Base-by-base conservation (phyloP, 768 basidiomycete genomes). In the Coprinopsis marcescibilis region DNA sequence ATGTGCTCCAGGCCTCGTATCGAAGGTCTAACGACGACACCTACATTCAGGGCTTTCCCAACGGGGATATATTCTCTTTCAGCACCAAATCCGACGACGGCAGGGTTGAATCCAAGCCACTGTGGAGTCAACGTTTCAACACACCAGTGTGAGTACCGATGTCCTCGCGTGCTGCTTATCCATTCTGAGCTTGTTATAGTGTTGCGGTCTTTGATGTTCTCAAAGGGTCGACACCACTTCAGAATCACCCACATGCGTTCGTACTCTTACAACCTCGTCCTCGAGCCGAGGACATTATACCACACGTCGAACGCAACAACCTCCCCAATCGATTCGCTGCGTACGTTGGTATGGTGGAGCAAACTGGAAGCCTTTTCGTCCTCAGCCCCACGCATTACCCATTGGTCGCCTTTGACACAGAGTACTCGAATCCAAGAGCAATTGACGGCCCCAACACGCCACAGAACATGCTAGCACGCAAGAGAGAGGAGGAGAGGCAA, bases 261-360 rank as follows among this genome's bases (percentile, higher is more conserved):
- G 83, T 90, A 6, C 79, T 97, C 10, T 80, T 92, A 12, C 94
- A 97, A 60, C 93, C 94, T 11, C 83, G 79, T 1, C 84, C 88
- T 0, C 75, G 79, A 26, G 71, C 92, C 1, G 73, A 82, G 15
- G 83, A 91, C 26, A 69, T 95, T 6, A 71, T 92, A 26, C 81
- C 83, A 8, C 68, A 69, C n/a, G 66, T 78, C n/a, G 64, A 65
- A 4, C 63, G 65, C 4, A 49, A 49, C 1, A 50, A 52, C 10
- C 65, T 73, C 21, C 75, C 72, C 3, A 75, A 79, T 43, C 63
- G 72, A 4, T 75, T 83, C 23, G 74, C 78, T 0, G 91, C 91
- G 1, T 96, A 86, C 60, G 81, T 97, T 15, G 92, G 92, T 2
- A 66, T 87, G 14, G 75, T 92, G 13, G 75, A 79, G 37, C 80